A percentile compares a stretch with the other conserved stretches of the same genome.
These are phyloP conservation scores for Podospora tetraspora DNA, from an alignment of 495 filamentous ascomycete genomes.

Conservation along the genomic window DNA sequence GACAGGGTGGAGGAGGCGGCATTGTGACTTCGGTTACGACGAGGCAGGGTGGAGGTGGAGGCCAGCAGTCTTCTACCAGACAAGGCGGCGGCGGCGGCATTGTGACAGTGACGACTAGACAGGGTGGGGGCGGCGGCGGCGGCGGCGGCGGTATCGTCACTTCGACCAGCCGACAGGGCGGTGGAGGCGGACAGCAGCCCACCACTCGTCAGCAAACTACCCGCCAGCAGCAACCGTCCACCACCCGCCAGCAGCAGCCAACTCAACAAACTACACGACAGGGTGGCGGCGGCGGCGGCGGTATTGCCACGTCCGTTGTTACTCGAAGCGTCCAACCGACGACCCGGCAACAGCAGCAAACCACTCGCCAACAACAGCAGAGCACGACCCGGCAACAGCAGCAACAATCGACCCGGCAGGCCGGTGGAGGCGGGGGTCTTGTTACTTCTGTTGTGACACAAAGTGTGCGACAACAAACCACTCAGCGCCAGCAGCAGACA, in stretches of 20 bases:
- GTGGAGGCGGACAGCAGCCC: background rate
- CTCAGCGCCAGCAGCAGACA: background rate
- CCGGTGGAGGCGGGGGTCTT: background rate
- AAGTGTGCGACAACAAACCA: background rate
- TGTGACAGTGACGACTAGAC: background rate
- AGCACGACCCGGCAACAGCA: background rate
- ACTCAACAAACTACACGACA: conserved; percentile 6
- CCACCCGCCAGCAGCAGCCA: conserved; percentile 3
- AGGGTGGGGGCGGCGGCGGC: conserved; percentile 7
- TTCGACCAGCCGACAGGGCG: background rate
- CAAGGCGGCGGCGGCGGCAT: background rate
- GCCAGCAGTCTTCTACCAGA: background rate
- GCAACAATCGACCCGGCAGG: background rate
- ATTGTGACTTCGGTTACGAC: background rate
- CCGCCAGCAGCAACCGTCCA: conserved; percentile 7
- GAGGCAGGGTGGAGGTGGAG: background rate
- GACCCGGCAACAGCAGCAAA: background rate
- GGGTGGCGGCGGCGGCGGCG: conserved; percentile 1
- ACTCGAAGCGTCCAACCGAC: background rate
- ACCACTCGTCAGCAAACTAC: background rate
- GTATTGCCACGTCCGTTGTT: background rate
- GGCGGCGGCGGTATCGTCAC: background rate
- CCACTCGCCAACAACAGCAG: background rate
- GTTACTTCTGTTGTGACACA: background rate
- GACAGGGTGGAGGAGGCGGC: background rate